phyloP scores from a whole-genome alignment of 768 basidiomycete genomes.

The Polyporus arcularius region DNA sequence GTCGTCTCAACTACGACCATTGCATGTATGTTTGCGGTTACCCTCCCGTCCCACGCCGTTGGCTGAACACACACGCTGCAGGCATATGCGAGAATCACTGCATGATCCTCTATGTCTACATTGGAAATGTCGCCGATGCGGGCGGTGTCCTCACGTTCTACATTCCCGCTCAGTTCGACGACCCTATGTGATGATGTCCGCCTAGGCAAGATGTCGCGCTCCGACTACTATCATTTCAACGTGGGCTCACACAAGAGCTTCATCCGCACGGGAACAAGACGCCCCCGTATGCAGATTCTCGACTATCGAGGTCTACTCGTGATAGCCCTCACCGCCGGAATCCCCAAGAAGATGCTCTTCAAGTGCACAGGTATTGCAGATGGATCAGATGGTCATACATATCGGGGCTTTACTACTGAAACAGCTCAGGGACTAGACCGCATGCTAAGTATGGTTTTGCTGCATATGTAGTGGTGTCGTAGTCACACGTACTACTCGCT shows the following conservation, averaged over 20 bases:
- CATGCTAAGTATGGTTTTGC: background rate
- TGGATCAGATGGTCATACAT: background rate
- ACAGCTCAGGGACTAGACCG: background rate
- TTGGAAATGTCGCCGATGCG: constrained; percentile 75
- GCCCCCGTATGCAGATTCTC: too few species aligned
- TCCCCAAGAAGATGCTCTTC: too few species aligned
- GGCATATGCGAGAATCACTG: constrained; percentile 84
- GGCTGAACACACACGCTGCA: constrained; percentile 27
- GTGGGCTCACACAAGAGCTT: too few species aligned
- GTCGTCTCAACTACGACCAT: constrained; percentile 83
- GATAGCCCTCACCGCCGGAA: too few species aligned
- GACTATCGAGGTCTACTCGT: too few species aligned
- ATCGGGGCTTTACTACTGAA: too few species aligned
- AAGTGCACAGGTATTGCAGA: too few species aligned
- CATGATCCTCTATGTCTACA: constrained; percentile 86
- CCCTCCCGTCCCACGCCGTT: background rate
- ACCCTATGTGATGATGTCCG: constrained; percentile 22
- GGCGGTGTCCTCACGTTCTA: constrained; percentile 90
- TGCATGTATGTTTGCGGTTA: constrained; percentile 57
- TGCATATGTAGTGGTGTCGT: too few species aligned
- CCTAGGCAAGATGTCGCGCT: background rate
- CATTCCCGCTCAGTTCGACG: constrained; percentile 76
- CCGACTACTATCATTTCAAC: too few species aligned
- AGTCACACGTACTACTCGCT: too few species aligned
- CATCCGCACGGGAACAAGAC: too few species aligned